Evolutionary conservation across 495 filamentous ascomycete genomes (phyloP).

Genomic region (Chaetomium fimeti): DNA sequence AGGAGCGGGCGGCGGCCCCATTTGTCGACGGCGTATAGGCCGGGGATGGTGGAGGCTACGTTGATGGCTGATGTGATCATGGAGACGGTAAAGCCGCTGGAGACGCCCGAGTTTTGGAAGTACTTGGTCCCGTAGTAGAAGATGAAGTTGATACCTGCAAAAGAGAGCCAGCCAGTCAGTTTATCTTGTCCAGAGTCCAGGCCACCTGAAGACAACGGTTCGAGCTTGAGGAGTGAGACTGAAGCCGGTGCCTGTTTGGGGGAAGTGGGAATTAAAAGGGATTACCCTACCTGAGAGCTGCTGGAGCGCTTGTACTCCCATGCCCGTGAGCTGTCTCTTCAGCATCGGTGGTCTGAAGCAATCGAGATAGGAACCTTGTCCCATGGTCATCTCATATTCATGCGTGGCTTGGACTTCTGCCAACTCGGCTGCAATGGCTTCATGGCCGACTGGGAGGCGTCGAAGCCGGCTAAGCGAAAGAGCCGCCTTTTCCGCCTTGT

Average conservation of each 20-base stretch:
- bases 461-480: conserved; percentile 65
- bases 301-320: conserved; percentile 71
- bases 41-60: conserved; percentile 65
- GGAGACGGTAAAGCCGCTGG: conserved; percentile 62
- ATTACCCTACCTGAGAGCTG: conserved; percentile 56
- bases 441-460: conserved; percentile 61
- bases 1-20: conserved; percentile 69
- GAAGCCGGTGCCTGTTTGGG: neutral
- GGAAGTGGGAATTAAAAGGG: neutral
- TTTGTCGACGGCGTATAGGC: conserved; percentile 69
- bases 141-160: conserved; percentile 62
- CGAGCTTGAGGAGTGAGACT: neutral
- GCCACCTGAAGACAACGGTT: neutral
- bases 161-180: neutral
- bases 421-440: conserved; percentile 64
- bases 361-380: conserved; percentile 66
- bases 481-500: conserved; percentile 61
- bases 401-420: conserved; percentile 77
- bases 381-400: conserved; percentile 67
- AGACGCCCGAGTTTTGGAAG: conserved; percentile 66
- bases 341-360: conserved; percentile 62
- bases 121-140: conserved; percentile 77
- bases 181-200: too few species aligned
- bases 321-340: conserved; percentile 72
- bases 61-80: conserved; percentile 71